Percentiles rank a stretch among this genome's conserved stretches.
Conservation (phyloP, 345 rosid genomes). For the Linum tenue region DNA sequence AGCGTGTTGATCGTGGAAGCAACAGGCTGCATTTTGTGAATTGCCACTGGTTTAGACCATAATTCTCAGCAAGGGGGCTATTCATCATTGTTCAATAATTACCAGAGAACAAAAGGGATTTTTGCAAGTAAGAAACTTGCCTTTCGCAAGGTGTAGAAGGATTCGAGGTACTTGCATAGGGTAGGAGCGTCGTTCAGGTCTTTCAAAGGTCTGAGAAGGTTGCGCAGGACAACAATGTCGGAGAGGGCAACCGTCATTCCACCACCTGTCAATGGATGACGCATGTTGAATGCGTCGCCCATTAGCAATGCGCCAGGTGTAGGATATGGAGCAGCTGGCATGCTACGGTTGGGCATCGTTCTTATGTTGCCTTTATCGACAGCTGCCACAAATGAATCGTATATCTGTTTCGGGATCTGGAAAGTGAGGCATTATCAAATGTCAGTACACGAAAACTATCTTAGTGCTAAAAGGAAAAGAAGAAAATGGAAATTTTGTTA, state of each 20-base stretch:
- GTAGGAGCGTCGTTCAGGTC: conserved; percentile 18
- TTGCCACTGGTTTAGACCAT: no score
- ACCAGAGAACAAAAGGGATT: neutral
- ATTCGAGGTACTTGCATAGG: conserved; percentile 22
- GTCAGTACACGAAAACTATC: neutral
- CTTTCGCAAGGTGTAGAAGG: conserved; percentile 29
- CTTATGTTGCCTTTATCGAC: conserved; percentile 24
- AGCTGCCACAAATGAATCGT: conserved; percentile 21
- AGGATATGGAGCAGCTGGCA: conserved; percentile 27
- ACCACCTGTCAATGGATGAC: conserved; percentile 28
- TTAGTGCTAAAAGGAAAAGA: neutral
- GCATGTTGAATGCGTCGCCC: conserved; percentile 30
- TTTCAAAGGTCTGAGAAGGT: conserved; percentile 19
- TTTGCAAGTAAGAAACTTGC: conserved; percentile 1
- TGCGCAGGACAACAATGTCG: conserved; percentile 24
- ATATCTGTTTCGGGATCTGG: conserved; percentile 37
- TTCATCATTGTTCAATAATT: no score
- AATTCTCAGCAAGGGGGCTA: no score
- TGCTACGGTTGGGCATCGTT: conserved; percentile 29
- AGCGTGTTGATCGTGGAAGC: conserved; percentile 28
- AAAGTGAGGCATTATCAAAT: neutral
- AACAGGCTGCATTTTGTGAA: conserved; percentile 15
- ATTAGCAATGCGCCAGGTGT: conserved; percentile 25
- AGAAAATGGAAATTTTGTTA: neutral
- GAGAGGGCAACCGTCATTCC: conserved; percentile 29